A percentile compares a stretch with the other conserved stretches of the same genome.
Evolutionary conservation across 208 protist genomes (phyloP).

Genomic region (Strigomonas culicis): DNA sequence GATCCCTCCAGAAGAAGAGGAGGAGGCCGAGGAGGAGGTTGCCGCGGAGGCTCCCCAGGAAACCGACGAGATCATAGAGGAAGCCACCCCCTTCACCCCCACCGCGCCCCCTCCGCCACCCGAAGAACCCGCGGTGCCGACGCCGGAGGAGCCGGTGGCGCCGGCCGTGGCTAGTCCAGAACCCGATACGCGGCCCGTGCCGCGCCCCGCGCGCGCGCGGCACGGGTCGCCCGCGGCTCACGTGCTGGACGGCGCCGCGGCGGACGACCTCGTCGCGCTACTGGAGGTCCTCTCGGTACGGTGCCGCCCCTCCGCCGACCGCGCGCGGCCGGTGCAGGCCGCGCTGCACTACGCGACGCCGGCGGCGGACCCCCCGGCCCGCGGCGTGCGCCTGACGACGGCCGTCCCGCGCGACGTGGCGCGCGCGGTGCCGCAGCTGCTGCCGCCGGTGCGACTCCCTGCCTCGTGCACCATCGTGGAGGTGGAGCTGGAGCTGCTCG

Average conservation of each 20-base stretch:
- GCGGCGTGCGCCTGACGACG: not conserved
- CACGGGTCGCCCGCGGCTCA: conserved; percentile 16
- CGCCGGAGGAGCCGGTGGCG: no score
- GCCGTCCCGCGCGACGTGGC: not conserved
- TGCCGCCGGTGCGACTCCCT: not conserved
- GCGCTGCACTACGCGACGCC: not conserved
- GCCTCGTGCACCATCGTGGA: not conserved
- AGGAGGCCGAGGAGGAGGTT: not conserved
- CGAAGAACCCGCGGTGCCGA: no score
- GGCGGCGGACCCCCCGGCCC: not conserved
- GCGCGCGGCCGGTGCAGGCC: conserved; percentile 15
- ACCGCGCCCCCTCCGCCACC: not conserved
- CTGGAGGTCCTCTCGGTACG: conserved; percentile 25
- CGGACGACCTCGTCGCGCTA: conserved; percentile 17
- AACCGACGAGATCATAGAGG: not conserved
- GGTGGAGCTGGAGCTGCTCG: not conserved
- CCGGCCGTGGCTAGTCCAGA: no score
- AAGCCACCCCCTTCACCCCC: not conserved
- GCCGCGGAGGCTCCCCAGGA: not conserved
- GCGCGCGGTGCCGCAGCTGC: conserved; percentile 2
- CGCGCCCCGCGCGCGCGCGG: not conserved
- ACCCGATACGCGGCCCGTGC: no score
- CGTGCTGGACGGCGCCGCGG: conserved; percentile 38
- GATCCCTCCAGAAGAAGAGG: not conserved
- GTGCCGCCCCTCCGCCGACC: conserved; percentile 1